Base-by-base conservation (phyloP, 345 rosid species). In the Firmiana major region DNA sequence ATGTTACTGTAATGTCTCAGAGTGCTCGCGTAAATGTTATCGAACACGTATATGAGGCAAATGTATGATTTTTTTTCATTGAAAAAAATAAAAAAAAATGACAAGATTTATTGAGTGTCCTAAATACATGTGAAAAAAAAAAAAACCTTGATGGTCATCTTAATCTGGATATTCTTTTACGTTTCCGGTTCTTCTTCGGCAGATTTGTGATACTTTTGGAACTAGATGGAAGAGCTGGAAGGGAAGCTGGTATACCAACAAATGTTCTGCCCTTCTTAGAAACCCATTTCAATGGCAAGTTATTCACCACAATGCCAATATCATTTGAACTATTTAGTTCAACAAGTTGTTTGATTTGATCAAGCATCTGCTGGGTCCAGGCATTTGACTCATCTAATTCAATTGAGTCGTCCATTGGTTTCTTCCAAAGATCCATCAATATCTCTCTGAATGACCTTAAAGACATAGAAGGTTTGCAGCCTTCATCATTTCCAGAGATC, bases 191-290 rank as follows among this genome's bases (percentile, higher is more conserved):
- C 82, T 75, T 88, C 79, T 79, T 82, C 38, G 34, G 71, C 7
- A 63, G 53, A 72, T 72, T 81, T 55, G 83, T 9, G 40, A 54
- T 43, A 51, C 68, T 75, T 72, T 46, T 71, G 51, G 90, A 82
- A 81, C 74, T 31, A 7, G 86, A 84, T 26, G 86, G 81, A 81
- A 81, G 83, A 43, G 81, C 82, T 19, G 72, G 82, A 66, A 79
- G 63, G 11, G 93, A 83, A 40, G 97, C 90, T 16, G 97, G 98
- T 55, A 93, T 82, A 49, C 94, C 92, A 77, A 86, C 82, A 69
- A 88, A 86, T 69, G 97, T 92, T 85, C 97, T 91, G 55, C 87
- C 85, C 84, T 86, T 91, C 90, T 87, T 94, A 59, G 87, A 88
- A 69, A 81, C 88, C 98, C 98, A 94, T 86, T 88, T 87, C 84